Evolutionary conservation across 2,329 filamentous ascomycete genomes (phyloP).

Genomic region (Pestalotiopsis sp.): DNA sequence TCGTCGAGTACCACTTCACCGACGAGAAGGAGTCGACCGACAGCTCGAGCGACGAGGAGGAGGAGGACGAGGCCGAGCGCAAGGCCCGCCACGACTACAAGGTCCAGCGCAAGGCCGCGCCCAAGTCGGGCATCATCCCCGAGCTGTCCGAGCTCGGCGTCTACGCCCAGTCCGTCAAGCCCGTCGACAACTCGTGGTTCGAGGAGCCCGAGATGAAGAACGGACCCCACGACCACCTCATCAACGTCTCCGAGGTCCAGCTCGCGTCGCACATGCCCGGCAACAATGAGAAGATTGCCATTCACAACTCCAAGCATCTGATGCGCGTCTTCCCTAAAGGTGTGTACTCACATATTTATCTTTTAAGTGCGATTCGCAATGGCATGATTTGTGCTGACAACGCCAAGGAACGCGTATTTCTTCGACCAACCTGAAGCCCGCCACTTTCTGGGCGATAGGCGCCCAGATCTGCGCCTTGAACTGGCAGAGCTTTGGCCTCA

Average conservation of each 20-base stretch:
- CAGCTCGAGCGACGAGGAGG: conserved; percentile 26
- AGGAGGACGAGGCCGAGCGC: conserved; percentile 41
- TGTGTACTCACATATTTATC: not conserved
- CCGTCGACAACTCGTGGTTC: conserved; percentile 67
- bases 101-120: conserved; percentile 51
- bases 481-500: conserved; percentile 68
- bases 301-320: conserved; percentile 66
- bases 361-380: no score
- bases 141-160: conserved; percentile 68
- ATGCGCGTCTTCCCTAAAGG: conserved; percentile 72
- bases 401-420: conserved; percentile 61
- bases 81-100: conserved; percentile 55
- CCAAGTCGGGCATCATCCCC: conserved; percentile 57
- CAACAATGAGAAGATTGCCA: conserved; percentile 49
- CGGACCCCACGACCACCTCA: conserved; percentile 35
- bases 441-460: conserved; percentile 67
- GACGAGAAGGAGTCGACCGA: conserved; percentile 46
- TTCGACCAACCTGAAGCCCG: conserved; percentile 64
- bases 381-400: not conserved
- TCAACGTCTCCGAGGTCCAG: conserved; percentile 68
- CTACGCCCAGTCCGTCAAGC: conserved; percentile 72
- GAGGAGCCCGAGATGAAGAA: conserved; percentile 42
- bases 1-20: conserved; percentile 67
- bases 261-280: conserved; percentile 53
- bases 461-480: conserved; percentile 73